Evolutionary conservation across 2,329 filamentous ascomycete genomes (phyloP), one percentile per base, ranked within the genome.

Genomic region (Aspergillus melleus): DNA sequence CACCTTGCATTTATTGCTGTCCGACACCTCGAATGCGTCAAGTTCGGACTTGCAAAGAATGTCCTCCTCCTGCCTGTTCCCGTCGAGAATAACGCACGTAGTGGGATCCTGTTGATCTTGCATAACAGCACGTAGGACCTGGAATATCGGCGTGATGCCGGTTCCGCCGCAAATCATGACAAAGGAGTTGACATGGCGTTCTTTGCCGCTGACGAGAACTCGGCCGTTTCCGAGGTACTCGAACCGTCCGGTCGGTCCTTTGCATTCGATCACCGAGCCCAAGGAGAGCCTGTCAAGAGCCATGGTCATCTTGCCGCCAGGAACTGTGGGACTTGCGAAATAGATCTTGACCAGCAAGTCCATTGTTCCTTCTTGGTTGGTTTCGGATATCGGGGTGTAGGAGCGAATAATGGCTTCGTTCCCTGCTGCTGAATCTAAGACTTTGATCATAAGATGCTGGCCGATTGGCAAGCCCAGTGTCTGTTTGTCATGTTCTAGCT

Each of bases 141-240:
- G 90, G 72, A 88, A 95, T 64, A 96, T 90, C 0, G 93, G 93
- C n/a, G 93, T 96, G 69, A 97, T 90, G 0, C 93, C 93, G n/a
- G 86, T 91, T 6, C 93, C 93, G 14, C 85, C 93, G 67, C 91
- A 95, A 32, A 96, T 87, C 92, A 96, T 96, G 71, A 90, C 81
- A 74, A 96, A 91, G 12, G 83, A 84, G 55, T 83, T 84, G 1
- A 96, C 84, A 0, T 67, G 75, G 10, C 88, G 79, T 59, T 80
- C 73, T 20, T 79, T 81, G 0, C 84, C 84, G 32, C 84, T 84
- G 47, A 96, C 77, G 0, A 77, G 70, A 67, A 90, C 91, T 2
- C 75, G 63, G 0, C 92, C 92, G 0, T 80, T 76, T 0, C 90
- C 89, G 0, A 88, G 79, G 68, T 96, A 96, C 68, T 90, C 86